Evolutionary conservation across 2,329 filamentous ascomycete genomes (phyloP), one percentile per base, ranked within the genome.

Genomic region (Diaporthe humulicola): DNA sequence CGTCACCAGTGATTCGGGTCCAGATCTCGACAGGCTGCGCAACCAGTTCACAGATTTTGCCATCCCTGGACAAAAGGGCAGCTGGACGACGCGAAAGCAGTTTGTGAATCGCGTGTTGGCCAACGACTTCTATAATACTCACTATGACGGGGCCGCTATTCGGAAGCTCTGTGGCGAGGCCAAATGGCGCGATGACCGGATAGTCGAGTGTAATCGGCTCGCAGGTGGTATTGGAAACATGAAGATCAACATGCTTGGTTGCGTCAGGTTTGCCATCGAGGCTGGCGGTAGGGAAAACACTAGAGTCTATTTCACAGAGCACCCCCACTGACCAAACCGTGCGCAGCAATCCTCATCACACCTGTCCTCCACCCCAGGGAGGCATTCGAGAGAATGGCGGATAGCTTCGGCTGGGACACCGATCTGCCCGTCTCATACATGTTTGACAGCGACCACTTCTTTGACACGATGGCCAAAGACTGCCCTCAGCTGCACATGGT

Each of bases 201-300:
- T 74, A 28, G 58, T 71, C 10, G 70, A 73, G 22, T 76, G 74
- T 38, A 61, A 76, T 30, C 38, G 50, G 66, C 57, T 76, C 17
- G 74, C 74, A 3, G 74, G 74, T 17, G 74, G 74, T n/a, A 74
- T 76, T 40, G 74, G 74, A 7, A 76, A 76, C 15, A n/a, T 76
- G 50, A 76, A 76, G 67, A 71, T 74, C 33, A 54, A 70, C 57
- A 22, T 76, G 66, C 67, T 76, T 9, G 71, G 57, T 12, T 76
- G 74, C 42, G 52, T 48, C 19, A 71, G 74, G 45, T 76, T 74
- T 28, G 42, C 36, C 42, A 74, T 76, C 12, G 74, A 76, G 42
- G 67, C 71, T 0, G 74, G 74, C 60, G 74, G 74, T 74, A 64
- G 25, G 71, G 4, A 30, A 0, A 25, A 4, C n/a, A 33, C 28